A percentile compares a stretch with the other conserved stretches of the same genome.
Conservation (phyloP, 2,329 filamentous ascomycete genomes). For the Stachybotrys chlorohalonatus region DNA sequence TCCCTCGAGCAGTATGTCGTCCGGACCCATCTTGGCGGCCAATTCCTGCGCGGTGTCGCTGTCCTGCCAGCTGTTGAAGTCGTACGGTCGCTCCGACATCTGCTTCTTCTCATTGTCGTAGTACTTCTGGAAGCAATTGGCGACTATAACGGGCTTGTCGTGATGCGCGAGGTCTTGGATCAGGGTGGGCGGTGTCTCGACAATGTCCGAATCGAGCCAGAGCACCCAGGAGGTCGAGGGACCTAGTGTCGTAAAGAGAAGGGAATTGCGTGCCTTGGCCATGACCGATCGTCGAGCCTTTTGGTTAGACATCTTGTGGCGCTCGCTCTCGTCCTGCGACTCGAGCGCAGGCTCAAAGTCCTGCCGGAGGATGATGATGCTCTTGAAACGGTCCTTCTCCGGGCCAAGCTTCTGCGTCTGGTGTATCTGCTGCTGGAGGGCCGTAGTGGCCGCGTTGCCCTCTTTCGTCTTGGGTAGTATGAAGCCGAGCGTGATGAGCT, state of each 20-base stretch:
- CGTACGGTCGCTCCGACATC: slow-evolving; percentile 74
- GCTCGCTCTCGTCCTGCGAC: slow-evolving; percentile 78
- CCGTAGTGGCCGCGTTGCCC: slow-evolving; percentile 75
- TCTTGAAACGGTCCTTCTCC: slow-evolving; percentile 77
- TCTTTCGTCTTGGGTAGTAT: slow-evolving; percentile 92
- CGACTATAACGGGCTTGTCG: slow-evolving; percentile 84
- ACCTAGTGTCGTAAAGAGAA: slow-evolving; percentile 90
- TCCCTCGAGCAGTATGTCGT: slow-evolving; percentile 89
- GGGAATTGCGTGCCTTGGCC: slow-evolving; percentile 86
- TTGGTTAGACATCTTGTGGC: slow-evolving; percentile 87
- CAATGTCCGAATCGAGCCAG: slow-evolving; percentile 87
- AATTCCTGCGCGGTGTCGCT: slow-evolving; percentile 70
- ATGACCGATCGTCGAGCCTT: slow-evolving; percentile 80
- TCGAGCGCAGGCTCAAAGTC: slow-evolving; percentile 78
- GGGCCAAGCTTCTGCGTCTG: slow-evolving; percentile 73
- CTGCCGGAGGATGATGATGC: slow-evolving; percentile 88
- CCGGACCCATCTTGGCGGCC: slow-evolving; percentile 70
- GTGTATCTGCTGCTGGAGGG: slow-evolving; percentile 75
- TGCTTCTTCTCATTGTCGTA: slow-evolving; percentile 59
- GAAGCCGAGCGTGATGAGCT: slow-evolving; percentile 90
- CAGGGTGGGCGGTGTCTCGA: slow-evolving; percentile 75
- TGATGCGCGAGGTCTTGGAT: slow-evolving; percentile 88
- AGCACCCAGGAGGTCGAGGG: slow-evolving; percentile 91
- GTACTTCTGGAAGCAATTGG: slow-evolving; percentile 91
- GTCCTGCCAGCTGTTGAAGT: slow-evolving; percentile 97